These are phyloP conservation scores for Chloropicon primus DNA, from an alignment of 139 green algal species.

Conservation along the genomic window DNA sequence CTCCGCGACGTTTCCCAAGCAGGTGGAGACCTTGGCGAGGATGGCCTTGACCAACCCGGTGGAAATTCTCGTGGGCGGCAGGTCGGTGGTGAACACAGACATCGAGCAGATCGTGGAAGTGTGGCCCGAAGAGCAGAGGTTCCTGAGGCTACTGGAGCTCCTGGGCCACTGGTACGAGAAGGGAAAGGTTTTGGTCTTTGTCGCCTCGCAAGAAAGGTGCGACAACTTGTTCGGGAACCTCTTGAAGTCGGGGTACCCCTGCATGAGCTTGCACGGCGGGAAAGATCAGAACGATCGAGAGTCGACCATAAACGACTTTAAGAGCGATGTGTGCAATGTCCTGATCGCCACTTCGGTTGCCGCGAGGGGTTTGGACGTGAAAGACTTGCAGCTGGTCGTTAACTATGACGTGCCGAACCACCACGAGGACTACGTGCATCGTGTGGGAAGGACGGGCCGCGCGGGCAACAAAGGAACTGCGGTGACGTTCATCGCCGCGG, in stretches of 20 bases:
- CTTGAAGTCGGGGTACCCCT: slow-evolving; percentile 72
- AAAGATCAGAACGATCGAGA: slow-evolving; percentile 87
- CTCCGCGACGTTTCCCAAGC: slow-evolving; percentile 85
- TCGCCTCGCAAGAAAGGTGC: slow-evolving; percentile 78
- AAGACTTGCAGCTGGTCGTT: slow-evolving; percentile 80
- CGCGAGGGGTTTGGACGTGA: slow-evolving; percentile 88
- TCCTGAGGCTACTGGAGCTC: slow-evolving; percentile 88
- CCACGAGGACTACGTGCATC: slow-evolving; percentile 96
- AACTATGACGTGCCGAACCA: slow-evolving; percentile 98
- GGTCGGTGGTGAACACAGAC: slow-evolving; percentile 81
- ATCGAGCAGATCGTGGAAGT: slow-evolving; percentile 86
- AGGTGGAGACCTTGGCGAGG: slow-evolving; percentile 64
- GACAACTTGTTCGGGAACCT: slow-evolving; percentile 86
- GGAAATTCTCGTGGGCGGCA: slow-evolving; percentile 74
- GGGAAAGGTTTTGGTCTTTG: slow-evolving; percentile 62
- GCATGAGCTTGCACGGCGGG: slow-evolving; percentile 84
- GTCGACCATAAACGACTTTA: slow-evolving; percentile 91
- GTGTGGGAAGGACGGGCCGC: slow-evolving; percentile 73
- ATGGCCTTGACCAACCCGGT: slow-evolving; percentile 52
- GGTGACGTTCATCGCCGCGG: slow-evolving; percentile 84
- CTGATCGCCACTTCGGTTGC: slow-evolving; percentile 56
- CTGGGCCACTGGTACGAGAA: slow-evolving; percentile 63
- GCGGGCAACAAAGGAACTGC: slow-evolving; percentile 77
- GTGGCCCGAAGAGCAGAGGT: slow-evolving; percentile 59
- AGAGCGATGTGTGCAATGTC: slow-evolving; percentile 81